Base-by-base conservation (phyloP, 179 eudicot species). In the Patellifolia procumbens region DNA sequence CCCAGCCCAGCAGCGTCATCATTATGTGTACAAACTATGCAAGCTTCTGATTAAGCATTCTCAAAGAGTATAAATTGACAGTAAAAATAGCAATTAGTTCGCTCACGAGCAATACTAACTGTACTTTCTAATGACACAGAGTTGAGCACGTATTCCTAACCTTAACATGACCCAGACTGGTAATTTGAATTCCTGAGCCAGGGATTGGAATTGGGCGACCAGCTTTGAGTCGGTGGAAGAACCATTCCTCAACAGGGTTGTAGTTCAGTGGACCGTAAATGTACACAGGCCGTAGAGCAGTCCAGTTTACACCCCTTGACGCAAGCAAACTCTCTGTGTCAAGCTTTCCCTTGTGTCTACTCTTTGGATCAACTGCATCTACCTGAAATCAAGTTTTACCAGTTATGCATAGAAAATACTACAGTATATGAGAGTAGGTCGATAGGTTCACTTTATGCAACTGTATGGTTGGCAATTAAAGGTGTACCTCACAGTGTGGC, bases 171-270 rank as follows among this genome's bases (percentile, higher is more conserved):
- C 98, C 97, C n/a, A 94, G 92, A 83, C 93, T 97, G 51, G 94
- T 91, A 45, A 94, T 77, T 78, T 94, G 98, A 19, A 87, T 72
- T 37, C 97, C 98, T 16, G 97, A 86, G 78, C 91, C 89, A 15
- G 98, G 98, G 62, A 94, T 84, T 2, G 98, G 98, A 61, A 94
- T 94, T 22, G 97, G 98, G 61, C 97, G 97, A 67, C 98, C 97
- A 22, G 91, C 97, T 88, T 91, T 92, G 75, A 94, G 81, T 20
- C 98, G 85, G 82, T 94, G 98, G 87, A 94, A 94, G 88, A 94
- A 94, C 98, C 98, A 94, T 77, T 94, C 98, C 78, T 94, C 97
- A 46, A 94, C 97, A 6, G 98, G 98, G 81, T 94, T 94, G 91
- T 94, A 94, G 87, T 94, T 94, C 80, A 94, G 76, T 29, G 98